These are phyloP conservation scores for Apiospora rasikravindrae DNA, from an alignment of 2,329 filamentous ascomycete species.

Conservation along the genomic window DNA sequence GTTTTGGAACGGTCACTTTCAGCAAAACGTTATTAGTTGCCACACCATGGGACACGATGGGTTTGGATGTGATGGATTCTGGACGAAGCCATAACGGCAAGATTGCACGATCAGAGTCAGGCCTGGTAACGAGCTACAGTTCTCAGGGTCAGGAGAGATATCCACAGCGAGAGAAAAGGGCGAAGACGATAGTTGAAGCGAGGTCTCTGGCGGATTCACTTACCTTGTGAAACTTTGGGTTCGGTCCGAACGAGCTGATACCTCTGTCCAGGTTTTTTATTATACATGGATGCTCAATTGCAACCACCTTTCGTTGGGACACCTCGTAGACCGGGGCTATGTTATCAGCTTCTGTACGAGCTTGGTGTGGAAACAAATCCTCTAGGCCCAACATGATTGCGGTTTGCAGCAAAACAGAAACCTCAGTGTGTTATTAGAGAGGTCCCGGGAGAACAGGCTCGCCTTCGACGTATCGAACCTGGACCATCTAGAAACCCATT, in stretches of 20 bases:
- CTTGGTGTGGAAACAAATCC: conserved; percentile 21
- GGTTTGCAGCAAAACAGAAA: not conserved
- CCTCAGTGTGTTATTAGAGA: not conserved
- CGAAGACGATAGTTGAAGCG: not conserved
- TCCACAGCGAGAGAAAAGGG: not conserved
- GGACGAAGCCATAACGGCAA: conserved; percentile 78
- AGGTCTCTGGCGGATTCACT: conserved; percentile 21
- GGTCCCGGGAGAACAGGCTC: not conserved
- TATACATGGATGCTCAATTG: conserved; percentile 51
- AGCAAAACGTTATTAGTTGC: conserved; percentile 83
- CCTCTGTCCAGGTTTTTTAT: conserved; percentile 48
- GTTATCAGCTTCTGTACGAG: conserved; percentile 21
- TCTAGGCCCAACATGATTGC: conserved; percentile 24
- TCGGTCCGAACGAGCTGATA: conserved; percentile 46
- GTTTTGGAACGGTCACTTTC: conserved; percentile 83
- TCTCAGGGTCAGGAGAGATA: not conserved
- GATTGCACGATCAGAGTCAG: conserved; percentile 43
- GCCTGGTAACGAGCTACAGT: not conserved
- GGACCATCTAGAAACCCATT: not conserved
- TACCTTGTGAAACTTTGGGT: conserved; percentile 45
- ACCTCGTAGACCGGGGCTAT: conserved; percentile 23
- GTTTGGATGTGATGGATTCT: conserved; percentile 78
- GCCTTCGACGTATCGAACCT: not conserved
- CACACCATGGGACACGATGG: conserved; percentile 77
- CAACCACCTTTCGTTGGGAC: conserved; percentile 35